A percentile compares a stretch with the other conserved stretches of the same genome.
phyloP scores from a whole-genome alignment of 2,329 filamentous ascomycete genomes.

The Tolypocladium endophyticum region DNA sequence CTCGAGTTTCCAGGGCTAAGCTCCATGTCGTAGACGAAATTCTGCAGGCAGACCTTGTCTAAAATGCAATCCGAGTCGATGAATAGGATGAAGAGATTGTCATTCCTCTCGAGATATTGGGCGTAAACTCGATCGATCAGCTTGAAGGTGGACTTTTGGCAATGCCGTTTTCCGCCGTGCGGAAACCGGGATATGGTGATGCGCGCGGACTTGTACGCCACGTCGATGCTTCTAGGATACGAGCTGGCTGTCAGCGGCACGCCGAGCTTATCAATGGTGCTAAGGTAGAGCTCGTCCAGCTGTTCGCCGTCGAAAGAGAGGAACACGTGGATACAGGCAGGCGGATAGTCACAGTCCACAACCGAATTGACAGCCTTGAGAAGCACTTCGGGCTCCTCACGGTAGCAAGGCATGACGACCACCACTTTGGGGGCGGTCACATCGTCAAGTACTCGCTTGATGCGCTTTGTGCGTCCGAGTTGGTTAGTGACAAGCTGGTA shows the following conservation, averaged over 20 bases:
- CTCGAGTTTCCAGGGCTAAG: conserved; percentile 83
- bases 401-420: conserved; percentile 94
- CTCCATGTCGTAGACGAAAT: conserved; percentile 99
- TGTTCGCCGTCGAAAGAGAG: conserved; percentile 88
- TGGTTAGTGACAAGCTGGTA: conserved; percentile 85
- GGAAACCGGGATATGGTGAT: conserved; percentile 88
- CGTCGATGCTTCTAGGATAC: conserved; percentile 85
- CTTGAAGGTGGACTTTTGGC: conserved; percentile 86
- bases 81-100: conserved; percentile 91
- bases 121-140: conserved; percentile 89
- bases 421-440: conserved; percentile 84
- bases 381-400: conserved; percentile 76
- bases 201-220: conserved; percentile 69
- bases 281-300: conserved; percentile 80
- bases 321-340: conserved; percentile 87
- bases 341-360: conserved; percentile 86
- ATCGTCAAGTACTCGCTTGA: conserved; percentile 78
- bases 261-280: conserved; percentile 74
- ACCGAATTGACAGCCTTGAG: conserved; percentile 84
- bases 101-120: conserved; percentile 75
- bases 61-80: conserved; percentile 97
- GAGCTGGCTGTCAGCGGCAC: conserved; percentile 65
- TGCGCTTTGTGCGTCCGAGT: conserved; percentile 68
- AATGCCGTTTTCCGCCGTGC: conserved; percentile 87
- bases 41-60: conserved; percentile 84